These are phyloP conservation scores for Nepenthes gracilis DNA, from an alignment of 148 eudicot species.

Conservation along the genomic window DNA sequence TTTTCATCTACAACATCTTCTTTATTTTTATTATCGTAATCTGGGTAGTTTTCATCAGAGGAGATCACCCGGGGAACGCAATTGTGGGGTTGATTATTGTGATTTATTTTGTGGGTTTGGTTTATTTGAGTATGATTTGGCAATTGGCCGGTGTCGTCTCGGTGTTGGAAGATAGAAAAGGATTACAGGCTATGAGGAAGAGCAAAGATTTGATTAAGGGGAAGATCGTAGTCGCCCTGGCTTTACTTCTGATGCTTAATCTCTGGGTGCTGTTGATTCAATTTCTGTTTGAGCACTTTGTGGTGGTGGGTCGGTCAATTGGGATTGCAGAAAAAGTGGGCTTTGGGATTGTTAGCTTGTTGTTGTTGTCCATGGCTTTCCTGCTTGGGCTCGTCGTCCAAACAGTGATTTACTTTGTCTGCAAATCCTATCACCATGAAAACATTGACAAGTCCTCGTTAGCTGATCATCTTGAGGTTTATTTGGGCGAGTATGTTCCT, in stretches of 20 bases:
- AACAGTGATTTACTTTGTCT: constrained; percentile 49
- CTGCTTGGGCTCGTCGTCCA: constrained; percentile 38
- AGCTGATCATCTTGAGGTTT: constrained; percentile 48
- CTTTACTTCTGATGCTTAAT: constrained; percentile 12
- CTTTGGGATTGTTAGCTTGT: constrained; percentile 23
- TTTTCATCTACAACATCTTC: constrained; percentile 14
- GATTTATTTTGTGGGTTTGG: constrained; percentile 22
- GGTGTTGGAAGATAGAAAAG: constrained; percentile 32
- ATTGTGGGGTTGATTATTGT: neutral
- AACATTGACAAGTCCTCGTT: constrained; percentile 42
- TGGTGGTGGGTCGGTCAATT: constrained; percentile 12
- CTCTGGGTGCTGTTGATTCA: constrained; percentile 16
- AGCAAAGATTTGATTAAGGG: constrained; percentile 38
- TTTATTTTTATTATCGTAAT: neutral
- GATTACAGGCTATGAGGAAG: constrained; percentile 33
- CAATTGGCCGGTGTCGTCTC: constrained; percentile 33
- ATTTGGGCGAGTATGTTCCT: constrained; percentile 49
- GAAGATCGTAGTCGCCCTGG: constrained; percentile 18
- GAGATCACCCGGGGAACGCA: neutral
- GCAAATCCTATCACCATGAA: constrained; percentile 59
- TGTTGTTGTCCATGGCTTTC: constrained; percentile 17
- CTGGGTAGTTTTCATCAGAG: neutral
- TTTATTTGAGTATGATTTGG: constrained; percentile 29
- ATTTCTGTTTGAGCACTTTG: constrained; percentile 3
- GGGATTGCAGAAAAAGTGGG: constrained; percentile 17